A percentile compares a stretch with the other conserved stretches of the same genome.
phyloP scores from a whole-genome alignment of 2,329 filamentous ascomycete species.

The Ophiostoma novo-ulmi region DNA sequence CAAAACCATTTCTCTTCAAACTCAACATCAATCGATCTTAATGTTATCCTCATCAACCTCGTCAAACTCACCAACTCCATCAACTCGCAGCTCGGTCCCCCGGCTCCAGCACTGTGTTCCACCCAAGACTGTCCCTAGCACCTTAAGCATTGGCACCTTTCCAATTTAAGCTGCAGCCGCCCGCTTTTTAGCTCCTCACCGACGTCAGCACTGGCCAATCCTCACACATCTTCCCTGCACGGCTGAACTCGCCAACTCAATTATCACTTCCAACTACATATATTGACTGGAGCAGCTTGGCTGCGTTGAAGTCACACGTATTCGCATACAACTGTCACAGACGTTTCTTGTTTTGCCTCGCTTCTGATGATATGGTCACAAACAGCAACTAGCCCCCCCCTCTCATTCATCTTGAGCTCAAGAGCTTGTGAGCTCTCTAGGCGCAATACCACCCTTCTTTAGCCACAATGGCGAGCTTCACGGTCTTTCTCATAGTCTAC shows the following conservation, averaged over 20 bases:
- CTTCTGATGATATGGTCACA: background rate
- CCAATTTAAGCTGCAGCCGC: constrained; percentile 8
- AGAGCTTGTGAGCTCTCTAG: constrained; percentile 19
- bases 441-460: constrained; percentile 5
- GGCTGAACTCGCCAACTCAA: constrained; percentile 17
- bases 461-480: constrained; percentile 47
- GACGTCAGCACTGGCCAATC: constrained; percentile 24
- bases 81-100: background rate
- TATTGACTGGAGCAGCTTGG: background rate
- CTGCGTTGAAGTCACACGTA: background rate
- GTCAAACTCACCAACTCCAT: background rate
- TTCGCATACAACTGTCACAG: background rate
- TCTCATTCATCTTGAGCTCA: constrained; percentile 17
- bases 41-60: background rate
- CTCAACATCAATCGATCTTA: too few relatives aligned
- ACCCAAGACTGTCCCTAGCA: background rate
- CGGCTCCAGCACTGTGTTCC: background rate
- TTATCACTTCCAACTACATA: background rate
- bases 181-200: constrained; percentile 19
- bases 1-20: too few relatives aligned
- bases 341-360: background rate
- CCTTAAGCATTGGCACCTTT: constrained; percentile 13
- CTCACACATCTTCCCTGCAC: constrained; percentile 18
- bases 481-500: constrained; percentile 66
- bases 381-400: background rate